Conservation (phyloP, 108 stramenopile genomes). For the Cyclotella distinguenda region DNA sequence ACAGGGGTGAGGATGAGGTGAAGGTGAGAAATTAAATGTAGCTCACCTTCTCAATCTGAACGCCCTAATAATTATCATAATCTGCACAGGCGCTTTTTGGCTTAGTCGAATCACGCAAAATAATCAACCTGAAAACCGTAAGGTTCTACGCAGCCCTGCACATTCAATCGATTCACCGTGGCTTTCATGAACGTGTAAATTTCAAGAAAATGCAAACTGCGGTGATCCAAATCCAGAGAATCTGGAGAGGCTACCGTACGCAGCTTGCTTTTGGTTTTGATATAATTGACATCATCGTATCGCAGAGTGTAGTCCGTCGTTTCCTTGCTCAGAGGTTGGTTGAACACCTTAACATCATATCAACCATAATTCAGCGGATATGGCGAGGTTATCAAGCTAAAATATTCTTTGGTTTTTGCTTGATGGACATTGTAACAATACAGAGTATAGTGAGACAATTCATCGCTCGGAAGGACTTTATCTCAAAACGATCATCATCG, state of each 20-base stretch:
- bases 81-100: neutral
- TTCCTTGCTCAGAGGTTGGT: slow-evolving; percentile 13
- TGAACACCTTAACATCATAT: neutral
- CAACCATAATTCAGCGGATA: slow-evolving; percentile 32
- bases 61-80: neutral
- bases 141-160: slow-evolving; percentile 1
- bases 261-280: slow-evolving; percentile 46
- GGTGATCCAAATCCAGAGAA: slow-evolving; percentile 48
- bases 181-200: slow-evolving; percentile 23
- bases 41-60: no score
- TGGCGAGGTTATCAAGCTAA: slow-evolving; percentile 33
- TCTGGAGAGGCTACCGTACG: slow-evolving; percentile 50
- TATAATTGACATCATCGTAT: slow-evolving; percentile 44
- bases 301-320: slow-evolving; percentile 50
- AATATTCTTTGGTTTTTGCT: slow-evolving; percentile 22
- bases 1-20: neutral
- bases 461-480: slow-evolving; percentile 20
- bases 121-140: neutral
- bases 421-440: slow-evolving; percentile 45
- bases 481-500: no score
- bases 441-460: slow-evolving; percentile 41
- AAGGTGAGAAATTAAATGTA: no score
- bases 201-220: slow-evolving; percentile 23
- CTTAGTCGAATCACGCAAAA: slow-evolving; percentile 8
- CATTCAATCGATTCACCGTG: slow-evolving; percentile 33